Evolutionary conservation across 2,329 filamentous ascomycete genomes (phyloP), one percentile per base, ranked within the genome.

Genomic region (Alternaria infectoria): DNA sequence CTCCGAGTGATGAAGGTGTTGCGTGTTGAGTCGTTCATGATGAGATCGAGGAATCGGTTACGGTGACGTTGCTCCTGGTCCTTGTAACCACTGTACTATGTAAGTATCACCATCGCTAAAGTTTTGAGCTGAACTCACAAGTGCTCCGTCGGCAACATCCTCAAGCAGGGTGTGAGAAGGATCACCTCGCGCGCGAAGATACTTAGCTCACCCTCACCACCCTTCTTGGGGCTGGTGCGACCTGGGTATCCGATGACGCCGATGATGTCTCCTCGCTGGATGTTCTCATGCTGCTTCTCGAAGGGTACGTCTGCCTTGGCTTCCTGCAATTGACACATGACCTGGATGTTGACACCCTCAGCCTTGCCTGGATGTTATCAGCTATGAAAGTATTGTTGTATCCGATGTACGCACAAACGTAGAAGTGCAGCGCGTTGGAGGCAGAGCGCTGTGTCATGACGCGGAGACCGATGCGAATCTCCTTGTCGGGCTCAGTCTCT

Each of bases 11-110:
- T 86, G 81, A 98, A 92, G 61, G 94, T 91, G 64, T 96, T 88
- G 59, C 93, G 89, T 49, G 91, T 93, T 66, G 86, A 86, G 76
- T 97, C 92, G 83, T 99, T 97, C 91, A 98, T 97, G 82, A 99
- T 96, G 73, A 99, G 85, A 81, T 99, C 96, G 56, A 99, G 89
- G 81, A 97, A 97, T 64, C 95, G 89, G 84, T 97, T 92, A 74
- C 96, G 91, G 87, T 93, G 94, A 65, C 96, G 89, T 81, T 94
- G 91, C 82, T 99, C 96, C 78, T 93, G 89, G 79, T 98, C 94
- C 86, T 97, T 95, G 86, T 98, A 93, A 66, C 95, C 95, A 79
- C 93, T 97, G 58, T 69, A 23, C 21, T 64, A 54, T 50, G 32
- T 47, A 3, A 63, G 30, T 54, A 15, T 9, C 8, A 23, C 17